A percentile compares a stretch with the other conserved stretches of the same genome.
These are phyloP conservation scores for Fusarium neocosmosporiellum DNA, from an alignment of 2,329 filamentous ascomycete species.

Conservation along the genomic window DNA sequence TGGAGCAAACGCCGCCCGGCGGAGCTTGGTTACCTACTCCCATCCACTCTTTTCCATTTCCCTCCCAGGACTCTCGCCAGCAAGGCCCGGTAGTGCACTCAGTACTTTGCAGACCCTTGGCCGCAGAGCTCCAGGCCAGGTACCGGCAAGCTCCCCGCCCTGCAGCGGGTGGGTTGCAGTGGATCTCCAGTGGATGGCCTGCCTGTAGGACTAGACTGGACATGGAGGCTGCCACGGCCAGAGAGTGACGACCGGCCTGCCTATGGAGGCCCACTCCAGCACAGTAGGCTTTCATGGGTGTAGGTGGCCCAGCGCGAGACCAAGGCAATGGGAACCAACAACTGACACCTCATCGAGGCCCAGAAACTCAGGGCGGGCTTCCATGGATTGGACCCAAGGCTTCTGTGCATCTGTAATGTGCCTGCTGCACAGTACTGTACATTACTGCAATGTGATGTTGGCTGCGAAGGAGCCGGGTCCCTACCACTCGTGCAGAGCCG, in stretches of 20 bases:
- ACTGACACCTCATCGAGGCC: slow-evolving; percentile 13
- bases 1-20: slow-evolving; percentile 10
- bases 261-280: neutral
- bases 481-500: neutral
- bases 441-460: neutral
- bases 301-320: neutral
- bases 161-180: slow-evolving; percentile 10
- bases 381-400: slow-evolving; percentile 1
- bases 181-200: neutral
- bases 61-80: neutral
- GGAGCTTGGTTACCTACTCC: slow-evolving; percentile 24
- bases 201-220: neutral
- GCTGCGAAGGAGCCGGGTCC: neutral
- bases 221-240: neutral
- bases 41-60: slow-evolving; percentile 11
- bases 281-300: slow-evolving; percentile 4
- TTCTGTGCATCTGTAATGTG: slow-evolving; percentile 9
- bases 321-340: slow-evolving; percentile 20
- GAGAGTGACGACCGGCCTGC: neutral
- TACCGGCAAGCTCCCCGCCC: slow-evolving; percentile 11
- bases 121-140: slow-evolving; percentile 12
- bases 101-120: slow-evolving; percentile 9
- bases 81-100: neutral
- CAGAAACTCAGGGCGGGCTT: slow-evolving; percentile 5
- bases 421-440: neutral